Base-by-base conservation (phyloP, 495 filamentous ascomycete species). In the Clavariopsis aquatica region DNA sequence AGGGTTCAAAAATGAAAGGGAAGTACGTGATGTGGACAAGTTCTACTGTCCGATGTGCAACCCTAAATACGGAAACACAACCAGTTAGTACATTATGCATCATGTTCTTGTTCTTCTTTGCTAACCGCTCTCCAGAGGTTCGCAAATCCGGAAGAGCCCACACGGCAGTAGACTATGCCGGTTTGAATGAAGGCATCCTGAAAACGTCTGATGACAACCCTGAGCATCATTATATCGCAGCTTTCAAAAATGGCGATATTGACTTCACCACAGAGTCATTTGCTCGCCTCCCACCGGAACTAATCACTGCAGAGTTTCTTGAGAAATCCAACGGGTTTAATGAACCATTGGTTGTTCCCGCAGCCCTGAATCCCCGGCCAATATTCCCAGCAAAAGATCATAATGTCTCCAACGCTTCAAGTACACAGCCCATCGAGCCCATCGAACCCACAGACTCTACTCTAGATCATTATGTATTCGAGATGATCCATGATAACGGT, bases 91-190 rank as follows among this genome's bases (percentile, higher is more conserved):
- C 4, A 31, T 20, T 59, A n/a, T n/a, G 41, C 27, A 10, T 3
- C 24, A 49, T 9, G 49, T 2, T 6, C 17, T 27, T 31, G 12
- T 22, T 54, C 5, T 9, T 15, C 52, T 10, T 28, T 45, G 22
- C 56, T 47, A 31, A 59, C 20, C 19, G 9, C 3, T 49, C 3
- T 31, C 61, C 59, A 57, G 73, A 68, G 46, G 75, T 80, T 12
- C 76, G 78, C n/a, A 78, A 80, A 63, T 79, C 77, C 10, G 80
- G 83, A 31, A 80, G 88, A 3, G 85, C 87, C 23, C 87, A 87
- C 47, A 87, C 84, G 26, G 82, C 86, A 1, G 90, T 91, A 54
- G 88, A 91, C 71, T 91, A 91, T 71, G 87, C 87, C 31, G 87
- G 87, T 28, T 79, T 91, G 12, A 85, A 91, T 65, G 84, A 88